These are phyloP conservation scores for Cladochytrium replicatum DNA, from an alignment of 192 early-diverging fungal species.

Conservation along the genomic window DNA sequence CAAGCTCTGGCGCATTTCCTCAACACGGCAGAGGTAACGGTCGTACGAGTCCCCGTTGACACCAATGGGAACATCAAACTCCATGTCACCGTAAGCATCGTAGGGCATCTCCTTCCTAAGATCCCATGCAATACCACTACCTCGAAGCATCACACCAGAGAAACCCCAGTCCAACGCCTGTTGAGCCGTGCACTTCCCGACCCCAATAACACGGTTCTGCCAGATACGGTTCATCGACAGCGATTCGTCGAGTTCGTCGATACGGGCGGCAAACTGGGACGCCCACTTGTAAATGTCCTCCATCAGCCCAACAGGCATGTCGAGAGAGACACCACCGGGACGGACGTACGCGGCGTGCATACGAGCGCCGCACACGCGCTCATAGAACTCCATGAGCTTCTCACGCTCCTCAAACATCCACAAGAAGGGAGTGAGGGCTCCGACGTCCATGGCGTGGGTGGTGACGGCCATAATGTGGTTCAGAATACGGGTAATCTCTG, in stretches of 20 bases:
- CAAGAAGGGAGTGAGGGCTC: constrained; percentile 94
- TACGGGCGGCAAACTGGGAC: constrained; percentile 69
- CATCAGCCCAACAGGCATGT: constrained; percentile 85
- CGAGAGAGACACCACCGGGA: constrained; percentile 88
- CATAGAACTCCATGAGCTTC: constrained; percentile 98
- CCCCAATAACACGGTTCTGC: constrained; percentile 74
- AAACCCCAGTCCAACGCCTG: constrained; percentile 87
- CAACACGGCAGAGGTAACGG: constrained; percentile 91
- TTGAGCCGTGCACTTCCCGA: constrained; percentile 79
- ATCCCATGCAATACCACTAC: constrained; percentile 88
- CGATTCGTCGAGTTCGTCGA: constrained; percentile 93
- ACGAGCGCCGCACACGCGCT: constrained; percentile 95
- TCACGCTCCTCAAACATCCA: constrained; percentile 99
- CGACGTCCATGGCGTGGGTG: constrained; percentile 95
- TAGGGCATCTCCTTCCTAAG: constrained; percentile 88
- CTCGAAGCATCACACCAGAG: constrained; percentile 92
- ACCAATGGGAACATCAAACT: constrained; percentile 96
- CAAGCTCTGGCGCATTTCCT: constrained; percentile 97
- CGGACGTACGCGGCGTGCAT: constrained; percentile 97
- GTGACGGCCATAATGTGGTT: constrained; percentile 99
- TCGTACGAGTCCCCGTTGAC: constrained; percentile 87
- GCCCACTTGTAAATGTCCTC: constrained; percentile 96
- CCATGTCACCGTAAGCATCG: constrained; percentile 88
- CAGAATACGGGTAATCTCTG: constrained; percentile 91
- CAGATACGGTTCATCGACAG: constrained; percentile 91